Percentiles rank a stretch among this genome's conserved stretches.
Evolutionary conservation across 495 filamentous ascomycete genomes (phyloP).

Genomic region (Penicillium odoratum): DNA sequence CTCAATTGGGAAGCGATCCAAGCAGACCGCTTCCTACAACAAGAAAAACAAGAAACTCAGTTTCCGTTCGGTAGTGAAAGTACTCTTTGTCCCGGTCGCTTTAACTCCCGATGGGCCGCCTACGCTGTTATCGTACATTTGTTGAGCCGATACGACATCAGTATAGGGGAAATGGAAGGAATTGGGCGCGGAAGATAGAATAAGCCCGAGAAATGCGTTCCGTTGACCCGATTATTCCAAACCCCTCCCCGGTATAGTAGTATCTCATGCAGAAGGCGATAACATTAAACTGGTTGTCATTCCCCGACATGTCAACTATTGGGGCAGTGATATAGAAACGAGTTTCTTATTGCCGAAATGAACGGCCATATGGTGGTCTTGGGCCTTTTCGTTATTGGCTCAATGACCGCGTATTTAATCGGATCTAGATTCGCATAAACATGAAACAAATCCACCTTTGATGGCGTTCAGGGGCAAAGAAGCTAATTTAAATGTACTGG

Average conservation of each 20-base stretch:
- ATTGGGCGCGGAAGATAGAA: neutral
- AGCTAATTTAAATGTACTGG: neutral
- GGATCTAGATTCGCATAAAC: neutral
- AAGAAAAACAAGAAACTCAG: neutral
- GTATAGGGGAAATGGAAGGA: neutral
- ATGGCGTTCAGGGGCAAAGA: neutral
- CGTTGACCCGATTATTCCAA: neutral
- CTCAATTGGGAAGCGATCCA: neutral
- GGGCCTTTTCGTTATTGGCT: neutral
- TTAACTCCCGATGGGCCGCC: neutral
- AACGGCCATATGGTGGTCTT: neutral
- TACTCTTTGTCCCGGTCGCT: neutral
- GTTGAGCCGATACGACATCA: neutral
- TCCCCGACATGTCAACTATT: neutral
- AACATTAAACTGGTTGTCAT: neutral
- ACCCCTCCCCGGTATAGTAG: neutral
- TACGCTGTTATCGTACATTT: neutral
- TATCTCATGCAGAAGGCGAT: neutral
- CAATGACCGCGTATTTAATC: neutral
- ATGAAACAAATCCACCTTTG: neutral
- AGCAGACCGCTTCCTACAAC: neutral
- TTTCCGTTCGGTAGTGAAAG: neutral
- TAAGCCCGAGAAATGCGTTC: neutral
- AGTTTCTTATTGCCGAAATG: neutral
- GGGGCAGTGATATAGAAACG: neutral